A percentile compares a stretch with the other conserved stretches of the same genome.
Conservation (phyloP, 352 stramenopile genomes). For the Phytophthora brassicae region DNA sequence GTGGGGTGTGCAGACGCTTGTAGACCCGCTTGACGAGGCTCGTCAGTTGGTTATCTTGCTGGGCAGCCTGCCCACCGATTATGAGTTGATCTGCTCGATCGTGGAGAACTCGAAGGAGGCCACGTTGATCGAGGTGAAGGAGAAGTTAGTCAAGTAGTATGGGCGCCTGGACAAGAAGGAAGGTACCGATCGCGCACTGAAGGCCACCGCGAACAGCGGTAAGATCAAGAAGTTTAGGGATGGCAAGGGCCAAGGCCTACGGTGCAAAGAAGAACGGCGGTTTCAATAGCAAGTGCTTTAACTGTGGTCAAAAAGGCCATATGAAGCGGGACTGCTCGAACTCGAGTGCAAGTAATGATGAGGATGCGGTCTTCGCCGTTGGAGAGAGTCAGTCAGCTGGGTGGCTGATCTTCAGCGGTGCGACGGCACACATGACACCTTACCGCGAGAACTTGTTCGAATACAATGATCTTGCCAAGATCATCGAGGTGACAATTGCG, state of each 20-base stretch:
- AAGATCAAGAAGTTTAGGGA: not conserved
- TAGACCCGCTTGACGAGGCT: slow-evolving; percentile 20
- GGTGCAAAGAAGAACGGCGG: slow-evolving; percentile 3
- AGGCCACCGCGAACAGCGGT: not conserved
- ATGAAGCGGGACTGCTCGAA: slow-evolving; percentile 12
- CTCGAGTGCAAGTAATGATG: not conserved
- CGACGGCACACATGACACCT: slow-evolving; percentile 22
- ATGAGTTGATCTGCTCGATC: slow-evolving; percentile 19
- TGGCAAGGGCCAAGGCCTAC: not conserved
- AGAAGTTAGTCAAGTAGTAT: not conserved
- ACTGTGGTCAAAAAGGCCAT: slow-evolving; percentile 9
- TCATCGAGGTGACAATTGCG: slow-evolving; percentile 25
- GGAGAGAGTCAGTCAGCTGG: not conserved
- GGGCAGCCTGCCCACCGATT: slow-evolving; percentile 27
- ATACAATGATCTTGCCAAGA: not conserved
- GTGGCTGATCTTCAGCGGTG: slow-evolving; percentile 20
- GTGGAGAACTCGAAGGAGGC: not conserved
- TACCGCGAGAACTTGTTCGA: slow-evolving; percentile 5
- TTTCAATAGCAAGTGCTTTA: slow-evolving; percentile 24
- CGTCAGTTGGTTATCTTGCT: slow-evolving; percentile 30
- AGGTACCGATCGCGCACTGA: not conserved
- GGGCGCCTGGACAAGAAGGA: not conserved
- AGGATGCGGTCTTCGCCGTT: slow-evolving; percentile 3
- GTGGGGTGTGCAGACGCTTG: slow-evolving; percentile 2
- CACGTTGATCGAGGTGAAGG: not conserved